Conservation (phyloP, 345 rosid genomes). For the Abelmoschus esculentus region DNA sequence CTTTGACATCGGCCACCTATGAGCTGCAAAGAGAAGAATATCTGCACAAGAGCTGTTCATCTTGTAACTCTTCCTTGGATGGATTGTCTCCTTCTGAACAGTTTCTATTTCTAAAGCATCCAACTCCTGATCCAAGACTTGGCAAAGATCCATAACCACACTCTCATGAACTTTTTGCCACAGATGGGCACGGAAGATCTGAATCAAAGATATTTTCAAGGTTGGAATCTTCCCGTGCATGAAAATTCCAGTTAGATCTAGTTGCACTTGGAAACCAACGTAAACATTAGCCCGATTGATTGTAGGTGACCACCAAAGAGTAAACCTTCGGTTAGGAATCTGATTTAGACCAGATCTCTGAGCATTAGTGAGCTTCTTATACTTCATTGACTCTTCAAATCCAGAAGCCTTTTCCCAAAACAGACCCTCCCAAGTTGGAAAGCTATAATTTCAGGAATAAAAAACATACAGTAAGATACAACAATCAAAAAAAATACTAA, state of each 20-base stretch:
- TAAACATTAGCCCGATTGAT: slow-evolving; percentile 93
- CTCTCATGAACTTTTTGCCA: slow-evolving; percentile 99
- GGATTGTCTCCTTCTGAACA: slow-evolving; percentile 98
- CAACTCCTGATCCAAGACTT: slow-evolving; percentile 95
- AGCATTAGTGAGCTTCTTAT: slow-evolving; percentile 96
- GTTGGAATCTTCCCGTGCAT: slow-evolving; percentile 99
- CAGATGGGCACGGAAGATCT: slow-evolving; percentile 97
- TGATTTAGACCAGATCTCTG: slow-evolving; percentile 99
- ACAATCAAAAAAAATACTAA: neutral
- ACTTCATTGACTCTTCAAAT: slow-evolving; percentile 99
- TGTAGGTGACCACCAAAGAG: slow-evolving; percentile 99
- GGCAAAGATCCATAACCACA: slow-evolving; percentile 99
- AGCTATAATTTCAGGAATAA: slow-evolving; percentile 39
- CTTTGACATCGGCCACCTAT: slow-evolving; percentile 99
- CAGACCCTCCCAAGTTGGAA: slow-evolving; percentile 99
- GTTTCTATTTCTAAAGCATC: slow-evolving; percentile 99
- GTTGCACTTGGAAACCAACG: slow-evolving; percentile 99
- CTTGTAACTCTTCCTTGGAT: slow-evolving; percentile 99
- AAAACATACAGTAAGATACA: neutral
- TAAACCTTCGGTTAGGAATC: slow-evolving; percentile 96
- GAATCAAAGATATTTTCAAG: slow-evolving; percentile 91
- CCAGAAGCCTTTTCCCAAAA: slow-evolving; percentile 99
- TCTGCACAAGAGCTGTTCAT: slow-evolving; percentile 99
- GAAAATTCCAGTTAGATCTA: slow-evolving; percentile 97
- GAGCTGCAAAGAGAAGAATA: slow-evolving; percentile 97